Evolutionary conservation across 305 asterid species (phyloP), one percentile per base, ranked within the genome.

Genomic region (Plantago coronopus): DNA sequence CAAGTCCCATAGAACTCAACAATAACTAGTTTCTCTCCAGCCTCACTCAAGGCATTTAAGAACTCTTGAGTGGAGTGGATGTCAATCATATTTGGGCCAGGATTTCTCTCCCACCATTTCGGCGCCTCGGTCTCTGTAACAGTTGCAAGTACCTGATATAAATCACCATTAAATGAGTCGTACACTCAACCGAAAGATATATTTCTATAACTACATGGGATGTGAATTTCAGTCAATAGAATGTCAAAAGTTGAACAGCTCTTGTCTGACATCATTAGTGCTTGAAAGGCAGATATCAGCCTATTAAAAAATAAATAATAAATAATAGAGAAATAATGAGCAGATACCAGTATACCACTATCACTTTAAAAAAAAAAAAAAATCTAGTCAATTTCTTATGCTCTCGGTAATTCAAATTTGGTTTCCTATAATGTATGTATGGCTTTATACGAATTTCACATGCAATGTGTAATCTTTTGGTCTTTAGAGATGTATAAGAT

Each of bases 1-100:
- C 97, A 89, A 54, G 97, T 87, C 47, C 89, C 97, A 62, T 89
- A 89, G 77, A 87, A 89, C 76, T 89, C 97, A 29, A 85, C 97
- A 57, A 89, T 77, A 65, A 87, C 97, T 53, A 89, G 81, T 66
- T 80, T 78, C 14, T 89, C 97, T 76, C 88, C 95, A 58, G 95
- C 97, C 77, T 85, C 73, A 61, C 93, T 83, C 70, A 89, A 72
- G 63, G 93, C 95, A 65, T 54, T 79, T 72, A 87, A 77, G 72
- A 89, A 83, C 51, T 89, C 97, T 62, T 83, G 75, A 3, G 93
- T 83, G 14, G 95, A 87, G 76, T 89, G 97, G 69, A 89, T 85
- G 69, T 89, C 97, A 46, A 83, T 61, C 95, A 89, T 89, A 75
- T 89, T 89, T 21, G 96, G 95, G 25, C 95, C 96, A 14, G 85